phyloP scores from a whole-genome alignment of 2,329 filamentous ascomycete species.

The Zasmidium angulare region DNA sequence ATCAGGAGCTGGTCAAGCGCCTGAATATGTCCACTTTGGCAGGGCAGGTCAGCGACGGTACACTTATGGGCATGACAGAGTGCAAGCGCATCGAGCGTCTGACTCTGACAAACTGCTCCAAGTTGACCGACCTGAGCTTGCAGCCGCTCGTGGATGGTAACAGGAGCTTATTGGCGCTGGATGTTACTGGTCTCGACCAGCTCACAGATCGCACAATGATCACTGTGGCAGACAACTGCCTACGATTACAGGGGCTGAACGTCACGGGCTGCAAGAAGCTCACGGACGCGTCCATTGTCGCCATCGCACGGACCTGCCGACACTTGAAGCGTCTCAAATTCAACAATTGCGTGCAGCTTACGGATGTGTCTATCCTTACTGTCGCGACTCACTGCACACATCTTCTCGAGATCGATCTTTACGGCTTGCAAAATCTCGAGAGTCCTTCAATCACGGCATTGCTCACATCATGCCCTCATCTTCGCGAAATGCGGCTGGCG shows the following conservation, averaged over 20 bases:
- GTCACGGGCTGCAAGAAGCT: slow-evolving; percentile 82
- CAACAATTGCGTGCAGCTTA: slow-evolving; percentile 84
- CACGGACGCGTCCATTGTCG: slow-evolving; percentile 80
- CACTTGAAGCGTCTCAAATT: slow-evolving; percentile 94
- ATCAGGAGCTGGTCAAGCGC: slow-evolving; percentile 85
- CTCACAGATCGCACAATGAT: slow-evolving; percentile 80
- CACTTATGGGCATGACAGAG: slow-evolving; percentile 73
- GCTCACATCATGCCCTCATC: slow-evolving; percentile 71
- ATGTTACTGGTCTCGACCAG: slow-evolving; percentile 77
- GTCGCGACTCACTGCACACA: slow-evolving; percentile 88
- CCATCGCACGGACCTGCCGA: slow-evolving; percentile 76
- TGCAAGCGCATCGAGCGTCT: slow-evolving; percentile 92
- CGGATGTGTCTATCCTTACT: slow-evolving; percentile 76
- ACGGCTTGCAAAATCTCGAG: slow-evolving; percentile 77
- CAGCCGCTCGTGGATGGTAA: slow-evolving; percentile 77
- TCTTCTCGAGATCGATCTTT: slow-evolving; percentile 93
- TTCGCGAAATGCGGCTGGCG: slow-evolving; percentile 87
- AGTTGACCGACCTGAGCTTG: slow-evolving; percentile 80
- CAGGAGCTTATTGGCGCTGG: slow-evolving; percentile 78
- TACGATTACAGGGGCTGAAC: slow-evolving; percentile 85
- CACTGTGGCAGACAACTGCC: slow-evolving; percentile 77
- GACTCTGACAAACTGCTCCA: slow-evolving; percentile 85
- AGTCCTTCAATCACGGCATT: slow-evolving; percentile 82
- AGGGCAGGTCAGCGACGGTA: slow-evolving; percentile 81
- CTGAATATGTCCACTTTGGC: slow-evolving; percentile 83